These are phyloP conservation scores for Fraxinus platypoda DNA, from an alignment of 305 asterid species.

Conservation along the genomic window DNA sequence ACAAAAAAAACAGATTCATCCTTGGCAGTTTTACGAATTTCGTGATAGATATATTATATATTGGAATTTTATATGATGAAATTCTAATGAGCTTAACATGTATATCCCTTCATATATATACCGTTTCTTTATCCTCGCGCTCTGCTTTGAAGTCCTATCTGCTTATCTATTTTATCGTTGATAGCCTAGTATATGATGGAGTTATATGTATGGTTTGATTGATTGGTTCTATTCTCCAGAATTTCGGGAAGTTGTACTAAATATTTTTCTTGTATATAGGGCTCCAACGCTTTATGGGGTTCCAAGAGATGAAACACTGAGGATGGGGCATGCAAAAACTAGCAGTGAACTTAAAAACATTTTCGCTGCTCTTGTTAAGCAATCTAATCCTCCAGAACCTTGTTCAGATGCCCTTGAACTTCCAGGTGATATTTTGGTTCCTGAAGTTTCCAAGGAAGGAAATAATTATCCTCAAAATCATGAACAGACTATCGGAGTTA, in stretches of 20 bases:
- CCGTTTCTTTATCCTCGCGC: neutral
- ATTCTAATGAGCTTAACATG: neutral
- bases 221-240: conserved; percentile 5
- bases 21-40: neutral
- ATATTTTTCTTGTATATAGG: conserved; percentile 38
- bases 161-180: neutral
- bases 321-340: conserved; percentile 86
- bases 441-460: conserved; percentile 39
- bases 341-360: conserved; percentile 76
- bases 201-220: conserved; percentile 4
- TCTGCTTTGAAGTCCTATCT: conserved; percentile 1
- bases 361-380: conserved; percentile 85
- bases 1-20: neutral
- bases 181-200: neutral
- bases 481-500: conserved; percentile 17
- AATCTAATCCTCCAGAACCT: conserved; percentile 64
- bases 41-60: neutral
- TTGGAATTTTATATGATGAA: neutral
- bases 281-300: conserved; percentile 83
- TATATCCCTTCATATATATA: neutral
- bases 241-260: conserved; percentile 15
- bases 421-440: conserved; percentile 38
- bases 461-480: conserved; percentile 35
- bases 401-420: conserved; percentile 38
- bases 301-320: conserved; percentile 88